A percentile compares a stretch with the other conserved stretches of the same genome.
phyloP scores from a whole-genome alignment of 441 rosid species.

The California macrophylla region DNA sequence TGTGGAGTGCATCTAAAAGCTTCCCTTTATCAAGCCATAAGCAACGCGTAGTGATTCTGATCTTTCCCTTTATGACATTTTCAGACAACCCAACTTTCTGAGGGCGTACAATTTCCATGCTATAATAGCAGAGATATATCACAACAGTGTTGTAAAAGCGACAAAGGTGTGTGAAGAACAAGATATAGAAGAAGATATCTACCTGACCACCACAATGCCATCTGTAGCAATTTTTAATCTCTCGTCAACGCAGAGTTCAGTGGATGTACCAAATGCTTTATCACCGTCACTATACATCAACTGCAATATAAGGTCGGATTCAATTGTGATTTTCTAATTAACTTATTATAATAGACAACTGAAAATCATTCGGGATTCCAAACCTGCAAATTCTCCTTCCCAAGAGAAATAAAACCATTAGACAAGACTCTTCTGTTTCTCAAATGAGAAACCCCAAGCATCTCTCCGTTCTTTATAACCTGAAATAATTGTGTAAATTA shows the following conservation, averaged over 20 bases:
- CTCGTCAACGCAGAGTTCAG: constrained; percentile 84
- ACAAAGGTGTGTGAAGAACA: neutral
- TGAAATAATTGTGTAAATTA: constrained; percentile 26
- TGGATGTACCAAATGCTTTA: constrained; percentile 89
- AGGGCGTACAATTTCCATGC: constrained; percentile 89
- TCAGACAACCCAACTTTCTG: constrained; percentile 35
- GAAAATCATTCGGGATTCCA: constrained; percentile 20
- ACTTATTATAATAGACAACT: constrained; percentile 9
- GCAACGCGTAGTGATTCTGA: constrained; percentile 89
- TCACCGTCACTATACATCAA: constrained; percentile 96
- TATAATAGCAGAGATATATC: constrained; percentile 29
- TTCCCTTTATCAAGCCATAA: constrained; percentile 95
- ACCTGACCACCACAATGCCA: constrained; percentile 91
- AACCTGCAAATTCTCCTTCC: constrained; percentile 91
- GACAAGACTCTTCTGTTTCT: constrained; percentile 89
- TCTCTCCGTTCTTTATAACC: constrained; percentile 97
- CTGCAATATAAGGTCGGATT: constrained; percentile 36
- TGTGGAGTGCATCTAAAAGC: constrained; percentile 78
- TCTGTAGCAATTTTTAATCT: constrained; percentile 85
- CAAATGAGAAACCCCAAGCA: constrained; percentile 97
- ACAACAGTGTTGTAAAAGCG: constrained; percentile 9
- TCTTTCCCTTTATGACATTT: constrained; percentile 64
- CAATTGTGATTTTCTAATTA: constrained; percentile 18
- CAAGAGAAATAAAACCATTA: constrained; percentile 81
- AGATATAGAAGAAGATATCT: constrained; percentile 13